phyloP scores from a whole-genome alignment of 352 stramenopile genomes.

The Globisporangium nagaii region DNA sequence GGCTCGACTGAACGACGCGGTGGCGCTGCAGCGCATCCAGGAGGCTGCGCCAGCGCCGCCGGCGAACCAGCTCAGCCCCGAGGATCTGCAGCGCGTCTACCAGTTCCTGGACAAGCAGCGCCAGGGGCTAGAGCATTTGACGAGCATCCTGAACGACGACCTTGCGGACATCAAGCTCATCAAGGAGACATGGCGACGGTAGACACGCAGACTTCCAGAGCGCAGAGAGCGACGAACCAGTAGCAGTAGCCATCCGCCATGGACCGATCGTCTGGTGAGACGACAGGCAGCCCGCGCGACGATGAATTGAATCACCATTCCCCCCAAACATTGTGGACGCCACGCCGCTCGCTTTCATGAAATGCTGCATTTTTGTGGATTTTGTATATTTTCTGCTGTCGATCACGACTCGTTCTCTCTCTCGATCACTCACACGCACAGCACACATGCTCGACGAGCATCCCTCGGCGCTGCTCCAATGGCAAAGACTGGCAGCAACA shows the following conservation, averaged over 20 bases:
- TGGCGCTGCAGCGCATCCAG: conserved; percentile 69
- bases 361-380: too few relatives aligned
- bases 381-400: too few relatives aligned
- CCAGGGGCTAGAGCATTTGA: conserved; percentile 79
- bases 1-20: conserved; percentile 72
- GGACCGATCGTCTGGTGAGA: too few relatives aligned
- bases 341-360: too few relatives aligned
- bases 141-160: conserved; percentile 79
- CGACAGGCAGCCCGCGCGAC: too few relatives aligned
- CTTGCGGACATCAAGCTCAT: conserved; percentile 85
- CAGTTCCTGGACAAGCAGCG: conserved; percentile 85
- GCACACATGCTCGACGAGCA: too few relatives aligned
- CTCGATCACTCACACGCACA: too few relatives aligned
- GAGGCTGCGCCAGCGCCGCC: conserved; percentile 28
- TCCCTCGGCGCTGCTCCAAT: too few relatives aligned
- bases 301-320: too few relatives aligned
- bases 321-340: too few relatives aligned
- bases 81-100: conserved; percentile 73
- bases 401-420: too few relatives aligned
- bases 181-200: conserved; percentile 79
- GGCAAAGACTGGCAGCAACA: too few relatives aligned
- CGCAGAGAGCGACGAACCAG: neutral
- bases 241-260: neutral
- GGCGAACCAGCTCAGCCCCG: conserved; percentile 55
- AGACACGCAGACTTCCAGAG: conserved; percentile 15